Conservation (phyloP, 1,284 basidiomycete species). For the Agaricales sp. region DNA sequence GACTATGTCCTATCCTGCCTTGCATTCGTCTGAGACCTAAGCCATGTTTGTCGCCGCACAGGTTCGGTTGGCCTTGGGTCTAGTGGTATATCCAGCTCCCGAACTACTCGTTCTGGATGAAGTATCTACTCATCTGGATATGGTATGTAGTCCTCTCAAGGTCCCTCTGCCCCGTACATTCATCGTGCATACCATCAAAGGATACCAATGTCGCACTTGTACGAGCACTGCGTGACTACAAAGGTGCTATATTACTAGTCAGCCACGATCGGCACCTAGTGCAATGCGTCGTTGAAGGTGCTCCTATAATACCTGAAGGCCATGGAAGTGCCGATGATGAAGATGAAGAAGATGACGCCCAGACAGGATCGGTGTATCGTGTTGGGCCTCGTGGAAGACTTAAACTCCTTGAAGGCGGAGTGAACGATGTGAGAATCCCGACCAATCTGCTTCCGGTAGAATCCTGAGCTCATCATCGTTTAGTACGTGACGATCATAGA, state of each 20-base stretch:
- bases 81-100: conserved; percentile 34
- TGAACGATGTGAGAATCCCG: conserved; percentile 14
- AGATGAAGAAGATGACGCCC: conserved; percentile 17
- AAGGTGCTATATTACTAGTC: conserved; percentile 53
- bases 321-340: conserved; percentile 16
- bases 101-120: conserved; percentile 57
- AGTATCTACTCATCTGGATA: conserved; percentile 48
- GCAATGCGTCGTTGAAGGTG: conserved; percentile 26
- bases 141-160: background rate
- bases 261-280: conserved; percentile 53
- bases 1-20: too few species aligned
- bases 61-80: conserved; percentile 35
- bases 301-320: conserved; percentile 12
- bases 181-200: background rate
- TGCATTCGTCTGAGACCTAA: background rate
- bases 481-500: background rate
- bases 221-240: conserved; percentile 40
- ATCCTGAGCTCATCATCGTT: too few species aligned
- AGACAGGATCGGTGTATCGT: conserved; percentile 30
- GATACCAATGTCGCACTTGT: conserved; percentile 54
- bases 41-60: conserved; percentile 7
- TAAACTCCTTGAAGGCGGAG: conserved; percentile 27
- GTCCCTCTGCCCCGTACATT: background rate
- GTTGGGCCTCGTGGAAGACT: conserved; percentile 28
- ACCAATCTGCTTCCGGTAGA: too few species aligned